These are phyloP conservation scores for Hypsizygus marmoreus DNA, from an alignment of 768 basidiomycete genomes.

Conservation along the genomic window DNA sequence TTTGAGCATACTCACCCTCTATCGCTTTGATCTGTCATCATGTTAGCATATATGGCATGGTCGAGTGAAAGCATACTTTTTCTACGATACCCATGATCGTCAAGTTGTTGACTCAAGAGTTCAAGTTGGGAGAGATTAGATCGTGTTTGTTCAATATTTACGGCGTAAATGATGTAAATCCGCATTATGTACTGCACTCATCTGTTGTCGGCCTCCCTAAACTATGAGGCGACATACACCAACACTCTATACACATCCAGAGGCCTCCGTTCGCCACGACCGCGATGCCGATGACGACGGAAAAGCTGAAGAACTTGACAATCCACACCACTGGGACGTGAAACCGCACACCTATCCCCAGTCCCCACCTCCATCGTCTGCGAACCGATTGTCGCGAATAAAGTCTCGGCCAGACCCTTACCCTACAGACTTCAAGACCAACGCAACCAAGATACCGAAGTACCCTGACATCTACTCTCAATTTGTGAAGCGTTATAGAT, in stretches of 20 bases:
- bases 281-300: conserved; percentile 55
- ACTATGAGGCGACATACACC: conserved; percentile 60
- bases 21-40: conserved; percentile 84
- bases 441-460: conserved; percentile 23
- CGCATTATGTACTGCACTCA: neutral
- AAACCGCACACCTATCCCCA: conserved; percentile 37
- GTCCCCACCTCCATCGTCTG: conserved; percentile 30
- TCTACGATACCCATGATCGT: conserved; percentile 88
- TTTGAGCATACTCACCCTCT: conserved; percentile 77
- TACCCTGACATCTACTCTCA: conserved; percentile 73
- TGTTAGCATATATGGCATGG: conserved; percentile 2
- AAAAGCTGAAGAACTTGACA: conserved; percentile 49
- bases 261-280: conserved; percentile 29
- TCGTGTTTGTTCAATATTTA: conserved; percentile 8
- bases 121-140: conserved; percentile 6
- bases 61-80: conserved; percentile 54
- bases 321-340: conserved; percentile 33
- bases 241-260: conserved; percentile 65
- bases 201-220: conserved; percentile 9
- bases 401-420: conserved; percentile 25
- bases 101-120: neutral
- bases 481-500: conserved; percentile 76
- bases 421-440: conserved; percentile 12
- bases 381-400: conserved; percentile 26
- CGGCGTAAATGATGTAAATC: neutral